Evolutionary conservation across 495 filamentous ascomycete genomes (phyloP).

Genomic region (Patellaria atrata): DNA sequence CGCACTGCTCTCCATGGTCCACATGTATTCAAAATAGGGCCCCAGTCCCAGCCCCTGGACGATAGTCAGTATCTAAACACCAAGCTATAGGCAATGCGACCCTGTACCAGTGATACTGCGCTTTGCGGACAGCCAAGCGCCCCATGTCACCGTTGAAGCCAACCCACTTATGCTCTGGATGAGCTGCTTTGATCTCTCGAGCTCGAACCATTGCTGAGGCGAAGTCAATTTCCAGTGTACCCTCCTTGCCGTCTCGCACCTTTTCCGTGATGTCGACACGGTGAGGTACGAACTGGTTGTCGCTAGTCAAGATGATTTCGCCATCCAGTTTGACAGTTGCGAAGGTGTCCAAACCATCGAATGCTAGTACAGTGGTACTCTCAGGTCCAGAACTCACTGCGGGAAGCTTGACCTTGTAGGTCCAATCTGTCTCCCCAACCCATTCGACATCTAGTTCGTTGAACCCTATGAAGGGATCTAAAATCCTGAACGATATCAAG

Average conservation of each 20-base stretch:
- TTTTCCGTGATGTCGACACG: conserved; percentile 23
- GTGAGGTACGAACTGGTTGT: conserved; percentile 29
- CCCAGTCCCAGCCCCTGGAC: conserved; percentile 28
- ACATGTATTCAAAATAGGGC: conserved; percentile 26
- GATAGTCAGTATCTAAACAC: conserved; percentile 6
- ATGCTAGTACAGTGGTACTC: conserved; percentile 20
- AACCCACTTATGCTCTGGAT: conserved; percentile 28
- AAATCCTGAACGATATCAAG: conserved; percentile 19
- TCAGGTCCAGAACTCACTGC: conserved; percentile 1
- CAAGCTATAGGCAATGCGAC: neutral
- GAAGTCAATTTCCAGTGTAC: conserved; percentile 26
- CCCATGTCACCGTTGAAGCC: conserved; percentile 29
- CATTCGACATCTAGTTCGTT: conserved; percentile 27
- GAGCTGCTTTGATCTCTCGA: conserved; percentile 22
- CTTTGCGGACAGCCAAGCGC: conserved; percentile 25
- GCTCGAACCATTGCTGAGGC: conserved; percentile 20
- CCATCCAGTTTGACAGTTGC: conserved; percentile 28
- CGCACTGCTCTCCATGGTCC: conserved; percentile 27
- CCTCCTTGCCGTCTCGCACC: conserved; percentile 14
- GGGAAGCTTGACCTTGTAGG: conserved; percentile 23
- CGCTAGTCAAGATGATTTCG: conserved; percentile 21
- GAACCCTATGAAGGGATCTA: conserved; percentile 27
- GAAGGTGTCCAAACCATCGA: conserved; percentile 29
- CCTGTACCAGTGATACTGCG: conserved; percentile 25
- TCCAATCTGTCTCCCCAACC: conserved; percentile 26